Evolutionary conservation across 2,329 filamentous ascomycete species (phyloP).

Genomic region (Pyricularia sp.): DNA sequence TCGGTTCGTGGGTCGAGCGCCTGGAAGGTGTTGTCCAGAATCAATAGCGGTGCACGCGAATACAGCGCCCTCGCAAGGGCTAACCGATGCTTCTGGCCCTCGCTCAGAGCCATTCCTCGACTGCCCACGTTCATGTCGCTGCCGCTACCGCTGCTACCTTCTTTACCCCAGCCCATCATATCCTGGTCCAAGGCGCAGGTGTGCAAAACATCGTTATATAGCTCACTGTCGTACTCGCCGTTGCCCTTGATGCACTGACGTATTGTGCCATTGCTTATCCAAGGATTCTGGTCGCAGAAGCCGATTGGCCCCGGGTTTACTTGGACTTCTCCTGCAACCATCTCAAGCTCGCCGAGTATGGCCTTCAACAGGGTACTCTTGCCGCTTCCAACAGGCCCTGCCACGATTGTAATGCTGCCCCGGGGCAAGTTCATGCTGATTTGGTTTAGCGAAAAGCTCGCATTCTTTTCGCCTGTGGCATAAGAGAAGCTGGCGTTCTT

Average conservation of each 20-base stretch:
- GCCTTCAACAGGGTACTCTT: slow-evolving; percentile 30
- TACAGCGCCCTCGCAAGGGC: slow-evolving; percentile 38
- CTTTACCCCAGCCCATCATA: slow-evolving; percentile 11
- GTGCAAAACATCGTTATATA: slow-evolving; percentile 17
- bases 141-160: slow-evolving; percentile 6
- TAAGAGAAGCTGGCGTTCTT: background rate
- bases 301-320: slow-evolving; percentile 18
- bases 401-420: slow-evolving; percentile 22
- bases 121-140: slow-evolving; percentile 16
- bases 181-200: slow-evolving; percentile 19
- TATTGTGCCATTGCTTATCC: slow-evolving; percentile 31
- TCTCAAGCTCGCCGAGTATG: slow-evolving; percentile 25
- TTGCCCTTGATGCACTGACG: slow-evolving; percentile 27
- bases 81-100: slow-evolving; percentile 19
- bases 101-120: slow-evolving; percentile 18
- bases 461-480: background rate
- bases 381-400: slow-evolving; percentile 33
- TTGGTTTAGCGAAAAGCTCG: background rate
- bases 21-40: slow-evolving; percentile 38
- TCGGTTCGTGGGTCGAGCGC: slow-evolving; percentile 34
- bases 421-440: background rate
- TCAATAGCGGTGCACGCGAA: slow-evolving; percentile 23
- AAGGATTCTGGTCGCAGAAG: slow-evolving; percentile 34
- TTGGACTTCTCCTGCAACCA: slow-evolving; percentile 16
- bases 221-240: slow-evolving; percentile 14